phyloP scores from a whole-genome alignment of 148 eudicot genomes.

The Vaccinium corymbosum region DNA sequence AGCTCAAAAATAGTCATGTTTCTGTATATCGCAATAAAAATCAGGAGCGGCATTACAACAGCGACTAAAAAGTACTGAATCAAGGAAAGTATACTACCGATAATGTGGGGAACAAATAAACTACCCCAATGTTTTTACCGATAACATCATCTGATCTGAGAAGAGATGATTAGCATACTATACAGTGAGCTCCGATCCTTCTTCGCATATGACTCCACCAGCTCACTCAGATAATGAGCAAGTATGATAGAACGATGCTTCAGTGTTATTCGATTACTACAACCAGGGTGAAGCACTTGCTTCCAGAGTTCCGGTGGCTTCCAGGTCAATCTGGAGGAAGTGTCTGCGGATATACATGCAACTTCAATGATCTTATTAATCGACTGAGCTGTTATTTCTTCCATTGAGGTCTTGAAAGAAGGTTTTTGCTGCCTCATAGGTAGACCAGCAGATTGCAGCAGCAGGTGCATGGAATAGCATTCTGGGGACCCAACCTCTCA shows the following conservation, averaged over 20 bases:
- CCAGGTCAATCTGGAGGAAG: background rate
- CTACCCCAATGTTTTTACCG: background rate
- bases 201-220: background rate
- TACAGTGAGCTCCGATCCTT: background rate
- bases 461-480: constrained; percentile 60
- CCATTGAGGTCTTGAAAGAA: constrained; percentile 36
- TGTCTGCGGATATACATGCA: background rate
- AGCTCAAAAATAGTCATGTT: background rate
- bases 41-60: background rate
- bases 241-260: constrained; percentile 20
- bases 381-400: constrained; percentile 27
- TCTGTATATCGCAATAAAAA: background rate
- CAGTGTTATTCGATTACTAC: constrained; percentile 9
- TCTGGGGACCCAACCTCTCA: constrained; percentile 54
- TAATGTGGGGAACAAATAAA: background rate
- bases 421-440: constrained; percentile 50
- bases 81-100: background rate
- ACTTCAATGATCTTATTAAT: constrained; percentile 5
- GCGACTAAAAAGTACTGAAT: background rate
- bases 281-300: background rate
- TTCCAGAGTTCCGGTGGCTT: background rate
- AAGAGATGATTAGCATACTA: background rate
- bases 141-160: background rate
- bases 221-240: background rate
- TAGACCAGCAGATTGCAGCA: constrained; percentile 57